Conservation (phyloP, 768 basidiomycete genomes). For the Kondoa malvinella region DNA sequence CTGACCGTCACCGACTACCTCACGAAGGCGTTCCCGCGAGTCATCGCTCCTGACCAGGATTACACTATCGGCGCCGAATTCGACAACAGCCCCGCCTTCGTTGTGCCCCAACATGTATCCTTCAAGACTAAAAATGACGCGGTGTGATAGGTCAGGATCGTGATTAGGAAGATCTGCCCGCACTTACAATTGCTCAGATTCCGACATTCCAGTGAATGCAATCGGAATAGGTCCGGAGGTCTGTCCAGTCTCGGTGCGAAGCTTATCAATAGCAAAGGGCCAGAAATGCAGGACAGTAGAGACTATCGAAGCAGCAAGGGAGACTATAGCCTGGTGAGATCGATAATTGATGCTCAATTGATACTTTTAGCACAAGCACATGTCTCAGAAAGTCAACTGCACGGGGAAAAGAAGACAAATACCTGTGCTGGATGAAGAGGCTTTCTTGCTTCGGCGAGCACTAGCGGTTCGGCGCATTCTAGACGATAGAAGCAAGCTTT, state of each 20-base stretch:
- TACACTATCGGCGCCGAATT: slow-evolving; percentile 8
- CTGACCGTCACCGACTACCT: neutral
- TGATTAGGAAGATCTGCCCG: neutral
- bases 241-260: slow-evolving; percentile 4
- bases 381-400: neutral
- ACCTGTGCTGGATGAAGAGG: slow-evolving; percentile 10
- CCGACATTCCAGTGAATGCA: neutral
- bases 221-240: slow-evolving; percentile 1
- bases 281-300: slow-evolving; percentile 1
- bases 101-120: slow-evolving; percentile 3
- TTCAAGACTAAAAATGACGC: slow-evolving; percentile 4
- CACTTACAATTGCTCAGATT: neutral
- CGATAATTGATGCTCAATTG: slow-evolving; percentile 4
- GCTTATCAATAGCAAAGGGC: slow-evolving; percentile 11
- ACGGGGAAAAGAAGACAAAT: slow-evolving; percentile 5
- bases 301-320: slow-evolving; percentile 11
- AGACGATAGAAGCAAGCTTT: slow-evolving; percentile 12
- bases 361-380: neutral
- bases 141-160: neutral
- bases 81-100: neutral
- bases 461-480: slow-evolving; percentile 7
- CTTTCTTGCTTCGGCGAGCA: neutral
- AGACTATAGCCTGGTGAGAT: slow-evolving; percentile 8
- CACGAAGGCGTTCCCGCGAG: neutral
- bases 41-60: slow-evolving; percentile 12